These are phyloP conservation scores for Neocallimastix lanati DNA, from an alignment of 192 early-diverging fungal genomes.

Conservation along the genomic window DNA sequence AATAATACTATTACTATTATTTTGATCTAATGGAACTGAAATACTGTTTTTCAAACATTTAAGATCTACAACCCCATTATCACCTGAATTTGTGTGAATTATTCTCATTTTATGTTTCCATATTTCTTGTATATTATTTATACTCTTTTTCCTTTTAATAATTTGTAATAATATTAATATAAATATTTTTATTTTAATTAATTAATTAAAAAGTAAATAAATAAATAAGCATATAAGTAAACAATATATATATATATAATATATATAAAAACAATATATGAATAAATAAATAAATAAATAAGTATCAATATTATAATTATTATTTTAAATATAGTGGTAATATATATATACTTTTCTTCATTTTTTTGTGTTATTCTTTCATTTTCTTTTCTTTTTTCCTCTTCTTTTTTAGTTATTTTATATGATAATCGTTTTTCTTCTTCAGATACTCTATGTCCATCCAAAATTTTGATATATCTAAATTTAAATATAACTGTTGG, in stretches of 20 bases:
- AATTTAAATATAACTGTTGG: constrained; percentile 15
- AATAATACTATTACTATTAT: background rate
- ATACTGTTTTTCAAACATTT: background rate
- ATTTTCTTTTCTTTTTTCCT: constrained; percentile 13
- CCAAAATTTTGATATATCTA: constrained; percentile 16
- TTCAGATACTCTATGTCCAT: constrained; percentile 21
- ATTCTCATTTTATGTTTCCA: constrained; percentile 8
- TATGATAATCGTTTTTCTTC: constrained; percentile 21
- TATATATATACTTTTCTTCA: constrained; percentile 24
- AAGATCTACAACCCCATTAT: background rate
- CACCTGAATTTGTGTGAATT: background rate
- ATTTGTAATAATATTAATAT: background rate
- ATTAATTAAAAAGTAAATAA: too few species aligned
- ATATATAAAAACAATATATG: too few species aligned
- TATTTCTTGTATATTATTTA: constrained; percentile 6
- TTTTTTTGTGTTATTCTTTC: constrained; percentile 8
- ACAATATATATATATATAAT: too few species aligned
- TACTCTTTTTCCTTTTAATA: constrained; percentile 2
- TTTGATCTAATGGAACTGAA: background rate
- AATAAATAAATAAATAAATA: too few species aligned
- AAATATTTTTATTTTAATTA: background rate
- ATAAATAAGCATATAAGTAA: background rate
- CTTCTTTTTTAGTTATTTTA: constrained; percentile 19
- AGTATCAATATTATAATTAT: background rate
- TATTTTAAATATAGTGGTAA: too few species aligned